phyloP scores from a whole-genome alignment of 305 asterid species.

The Fraxinus xanthoxyloides region DNA sequence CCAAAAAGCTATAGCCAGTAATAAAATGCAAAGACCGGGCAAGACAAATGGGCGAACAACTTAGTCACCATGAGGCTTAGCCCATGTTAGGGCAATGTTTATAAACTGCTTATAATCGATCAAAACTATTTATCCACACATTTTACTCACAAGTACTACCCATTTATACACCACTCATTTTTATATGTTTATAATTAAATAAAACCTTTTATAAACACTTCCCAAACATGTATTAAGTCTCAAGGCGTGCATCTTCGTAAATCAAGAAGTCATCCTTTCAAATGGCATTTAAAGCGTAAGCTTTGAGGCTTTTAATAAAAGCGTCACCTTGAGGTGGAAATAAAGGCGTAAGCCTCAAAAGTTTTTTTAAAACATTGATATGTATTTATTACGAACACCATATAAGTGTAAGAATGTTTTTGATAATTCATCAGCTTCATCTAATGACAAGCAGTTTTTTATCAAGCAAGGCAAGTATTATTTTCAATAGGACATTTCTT shows the following conservation, averaged over 20 bases:
- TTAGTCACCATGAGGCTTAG: background rate
- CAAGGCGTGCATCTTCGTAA: background rate
- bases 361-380: background rate
- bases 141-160: background rate
- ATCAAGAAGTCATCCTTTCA: background rate
- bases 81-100: background rate
- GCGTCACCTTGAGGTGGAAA: background rate
- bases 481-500: background rate
- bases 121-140: background rate
- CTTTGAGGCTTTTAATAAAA: background rate
- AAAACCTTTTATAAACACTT: background rate
- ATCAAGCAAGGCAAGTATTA: background rate
- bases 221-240: background rate
- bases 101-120: background rate
- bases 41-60: background rate
- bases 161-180: background rate
- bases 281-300: background rate
- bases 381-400: background rate
- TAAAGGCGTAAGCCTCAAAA: background rate
- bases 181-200: background rate
- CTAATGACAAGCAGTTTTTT: background rate
- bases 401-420: background rate
- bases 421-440: background rate
- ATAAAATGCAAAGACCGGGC: background rate
- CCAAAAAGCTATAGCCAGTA: background rate